Conservation (phyloP, 805 yeast species). For the Schwanniomyces occidentalis region DNA sequence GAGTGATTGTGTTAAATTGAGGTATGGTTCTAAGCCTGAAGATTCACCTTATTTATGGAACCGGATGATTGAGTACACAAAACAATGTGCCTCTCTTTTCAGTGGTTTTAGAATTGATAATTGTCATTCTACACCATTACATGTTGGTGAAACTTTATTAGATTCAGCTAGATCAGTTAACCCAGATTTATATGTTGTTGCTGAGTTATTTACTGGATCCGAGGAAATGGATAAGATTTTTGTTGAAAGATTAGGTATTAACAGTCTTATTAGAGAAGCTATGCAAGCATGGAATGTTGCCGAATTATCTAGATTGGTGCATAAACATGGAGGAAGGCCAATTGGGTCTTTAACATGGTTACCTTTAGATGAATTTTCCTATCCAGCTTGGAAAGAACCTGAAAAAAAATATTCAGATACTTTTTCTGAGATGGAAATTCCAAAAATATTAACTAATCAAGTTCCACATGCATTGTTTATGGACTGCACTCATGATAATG, state of each 20-base stretch:
- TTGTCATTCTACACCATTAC: constrained; percentile 94
- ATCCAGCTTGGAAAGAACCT: constrained; percentile 54
- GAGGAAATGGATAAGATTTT: constrained; percentile 87
- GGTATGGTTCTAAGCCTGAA: constrained; percentile 74
- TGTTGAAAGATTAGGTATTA: constrained; percentile 87
- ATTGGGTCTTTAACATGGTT: constrained; percentile 86
- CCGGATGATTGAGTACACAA: constrained; percentile 77
- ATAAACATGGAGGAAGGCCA: constrained; percentile 92
- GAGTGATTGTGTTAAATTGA: constrained; percentile 94
- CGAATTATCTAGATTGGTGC: constrained; percentile 83
- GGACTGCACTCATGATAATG: constrained; percentile 98
- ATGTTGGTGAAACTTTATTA: constrained; percentile 85
- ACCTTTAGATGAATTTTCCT: constrained; percentile 73
- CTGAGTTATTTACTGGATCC: constrained; percentile 91
- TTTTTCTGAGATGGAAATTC: constrained; percentile 66
- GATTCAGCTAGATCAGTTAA: constrained; percentile 85
- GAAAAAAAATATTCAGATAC: constrained; percentile 25
- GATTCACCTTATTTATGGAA: constrained; percentile 92
- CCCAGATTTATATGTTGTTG: constrained; percentile 88
- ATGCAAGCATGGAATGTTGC: constrained; percentile 93
- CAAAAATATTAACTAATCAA: constrained; percentile 61
- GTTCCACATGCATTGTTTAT: constrained; percentile 93
- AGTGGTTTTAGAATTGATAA: constrained; percentile 92
- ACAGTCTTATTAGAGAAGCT: constrained; percentile 90
- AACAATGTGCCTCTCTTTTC: constrained; percentile 69